Percentiles rank a stretch among this genome's conserved stretches.
Conservation (phyloP, 371 early-diverging fungal species). For the Mortierella sp. region DNA sequence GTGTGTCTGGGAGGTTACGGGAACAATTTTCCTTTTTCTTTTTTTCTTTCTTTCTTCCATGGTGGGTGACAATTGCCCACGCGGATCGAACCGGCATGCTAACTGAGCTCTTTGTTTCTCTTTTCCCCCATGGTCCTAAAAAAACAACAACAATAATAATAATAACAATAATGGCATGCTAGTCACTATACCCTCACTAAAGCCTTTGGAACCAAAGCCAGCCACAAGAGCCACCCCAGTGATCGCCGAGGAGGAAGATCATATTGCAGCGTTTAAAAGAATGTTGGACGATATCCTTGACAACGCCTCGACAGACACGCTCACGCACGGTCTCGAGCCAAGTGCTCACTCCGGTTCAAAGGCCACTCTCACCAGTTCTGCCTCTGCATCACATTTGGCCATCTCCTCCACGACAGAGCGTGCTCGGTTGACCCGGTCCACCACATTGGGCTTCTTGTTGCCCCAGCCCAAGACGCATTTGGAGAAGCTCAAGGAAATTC, state of each 20-base stretch:
- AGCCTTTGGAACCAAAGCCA: too few relatives aligned
- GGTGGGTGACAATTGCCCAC: too few relatives aligned
- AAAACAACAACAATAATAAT: too few relatives aligned
- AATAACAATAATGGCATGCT: too few relatives aligned
- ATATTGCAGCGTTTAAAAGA: conserved; percentile 41
- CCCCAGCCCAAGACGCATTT: conserved; percentile 43
- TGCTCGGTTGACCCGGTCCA: conserved; percentile 33
- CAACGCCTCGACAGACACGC: conserved; percentile 34
- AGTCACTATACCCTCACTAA: too few relatives aligned
- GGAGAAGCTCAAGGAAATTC: conserved; percentile 21
- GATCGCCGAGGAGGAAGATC: conserved; percentile 24
- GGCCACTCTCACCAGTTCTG: conserved; percentile 10
- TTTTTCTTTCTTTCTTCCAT: not conserved
- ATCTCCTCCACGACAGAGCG: conserved; percentile 25
- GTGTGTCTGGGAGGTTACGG: too few relatives aligned
- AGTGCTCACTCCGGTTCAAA: conserved; percentile 8
- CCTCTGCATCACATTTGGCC: conserved; percentile 18
- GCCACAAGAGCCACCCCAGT: too few relatives aligned
- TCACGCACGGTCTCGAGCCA: conserved; percentile 32
- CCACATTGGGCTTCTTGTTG: conserved; percentile 40
- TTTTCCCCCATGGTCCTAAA: too few relatives aligned
- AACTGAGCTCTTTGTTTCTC: too few relatives aligned
- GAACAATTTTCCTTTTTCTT: conserved; percentile 1
- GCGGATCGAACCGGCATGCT: too few relatives aligned
- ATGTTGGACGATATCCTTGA: conserved; percentile 51